Percentiles rank a stretch among this genome's conserved stretches.
These are phyloP conservation scores for Glycyrrhiza uralensis DNA, from an alignment of 306 rosid genomes.

Conservation along the genomic window DNA sequence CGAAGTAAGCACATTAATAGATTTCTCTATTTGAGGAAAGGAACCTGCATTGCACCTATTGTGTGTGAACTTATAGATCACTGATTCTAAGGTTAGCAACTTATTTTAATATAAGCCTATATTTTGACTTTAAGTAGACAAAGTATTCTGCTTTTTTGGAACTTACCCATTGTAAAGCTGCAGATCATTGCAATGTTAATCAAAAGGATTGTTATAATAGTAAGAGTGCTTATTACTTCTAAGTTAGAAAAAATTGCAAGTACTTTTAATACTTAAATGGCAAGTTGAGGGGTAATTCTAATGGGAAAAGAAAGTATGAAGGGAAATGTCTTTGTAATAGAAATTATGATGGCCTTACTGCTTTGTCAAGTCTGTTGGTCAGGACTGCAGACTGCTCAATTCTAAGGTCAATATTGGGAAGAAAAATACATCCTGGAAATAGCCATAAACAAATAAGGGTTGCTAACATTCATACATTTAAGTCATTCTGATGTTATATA, in stretches of 20 bases:
- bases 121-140: neutral
- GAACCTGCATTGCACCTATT: too few species aligned
- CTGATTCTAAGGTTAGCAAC: neutral
- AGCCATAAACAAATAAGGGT: too few species aligned
- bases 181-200: neutral
- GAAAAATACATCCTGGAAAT: too few species aligned
- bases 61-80: neutral
- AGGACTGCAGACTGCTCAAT: too few species aligned
- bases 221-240: neutral
- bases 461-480: too few species aligned
- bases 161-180: neutral
- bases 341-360: slow-evolving; percentile 3
- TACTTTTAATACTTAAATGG: slow-evolving; percentile 5
- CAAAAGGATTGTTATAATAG: neutral
- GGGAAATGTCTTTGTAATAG: too few species aligned
- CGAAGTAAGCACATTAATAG: too few species aligned
- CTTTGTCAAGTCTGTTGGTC: too few species aligned
- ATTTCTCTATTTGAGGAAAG: too few species aligned
- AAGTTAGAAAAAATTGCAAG: neutral
- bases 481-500: too few species aligned
- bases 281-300: neutral
- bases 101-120: neutral
- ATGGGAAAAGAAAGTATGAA: neutral
- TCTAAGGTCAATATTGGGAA: too few species aligned
- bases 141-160: neutral